Evolutionary conservation across 192 early-diverging fungal genomes (phyloP).

Genomic region (Glomus cerebriforme): DNA sequence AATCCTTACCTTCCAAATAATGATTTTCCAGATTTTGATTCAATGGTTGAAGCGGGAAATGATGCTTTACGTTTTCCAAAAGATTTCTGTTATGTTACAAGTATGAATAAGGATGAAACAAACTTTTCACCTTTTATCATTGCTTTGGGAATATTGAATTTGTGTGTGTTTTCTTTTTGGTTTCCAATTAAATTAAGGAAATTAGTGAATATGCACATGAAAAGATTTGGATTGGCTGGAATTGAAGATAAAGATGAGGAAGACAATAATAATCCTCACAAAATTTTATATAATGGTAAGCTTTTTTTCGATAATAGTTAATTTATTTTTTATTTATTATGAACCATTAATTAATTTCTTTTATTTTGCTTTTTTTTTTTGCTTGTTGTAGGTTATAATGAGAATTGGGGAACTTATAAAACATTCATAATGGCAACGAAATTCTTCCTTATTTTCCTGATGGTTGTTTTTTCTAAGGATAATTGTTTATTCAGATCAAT

Average conservation of each 20-base stretch:
- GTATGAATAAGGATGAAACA: slow-evolving; percentile 45
- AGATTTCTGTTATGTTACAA: slow-evolving; percentile 49
- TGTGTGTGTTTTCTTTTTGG: slow-evolving; percentile 38
- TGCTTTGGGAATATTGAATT: slow-evolving; percentile 36
- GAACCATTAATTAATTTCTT: not conserved
- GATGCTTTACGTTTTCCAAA: slow-evolving; percentile 29
- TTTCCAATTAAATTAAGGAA: slow-evolving; percentile 43
- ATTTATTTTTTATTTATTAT: not conserved
- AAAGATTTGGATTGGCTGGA: slow-evolving; percentile 43
- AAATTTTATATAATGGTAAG: slow-evolving; percentile 60
- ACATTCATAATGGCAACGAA: slow-evolving; percentile 61
- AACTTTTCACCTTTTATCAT: slow-evolving; percentile 46
- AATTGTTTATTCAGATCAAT: slow-evolving; percentile 58
- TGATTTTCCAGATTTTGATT: slow-evolving; percentile 37
- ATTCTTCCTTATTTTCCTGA: slow-evolving; percentile 48
- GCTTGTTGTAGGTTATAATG: slow-evolving; percentile 45
- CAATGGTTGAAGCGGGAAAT: slow-evolving; percentile 32
- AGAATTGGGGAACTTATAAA: slow-evolving; percentile 52
- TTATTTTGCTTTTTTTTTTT: not conserved
- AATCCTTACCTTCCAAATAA: slow-evolving; percentile 37
- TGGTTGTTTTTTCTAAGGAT: slow-evolving; percentile 58
- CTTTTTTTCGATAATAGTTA: slow-evolving; percentile 30
- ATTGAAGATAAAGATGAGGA: slow-evolving; percentile 50
- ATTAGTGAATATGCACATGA: slow-evolving; percentile 43
- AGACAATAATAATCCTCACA: slow-evolving; percentile 55